A percentile compares a stretch with the other conserved stretches of the same genome.
Conservation (phyloP, 176 grass and related monocot genomes). For the Alloteropsis semialata region DNA sequence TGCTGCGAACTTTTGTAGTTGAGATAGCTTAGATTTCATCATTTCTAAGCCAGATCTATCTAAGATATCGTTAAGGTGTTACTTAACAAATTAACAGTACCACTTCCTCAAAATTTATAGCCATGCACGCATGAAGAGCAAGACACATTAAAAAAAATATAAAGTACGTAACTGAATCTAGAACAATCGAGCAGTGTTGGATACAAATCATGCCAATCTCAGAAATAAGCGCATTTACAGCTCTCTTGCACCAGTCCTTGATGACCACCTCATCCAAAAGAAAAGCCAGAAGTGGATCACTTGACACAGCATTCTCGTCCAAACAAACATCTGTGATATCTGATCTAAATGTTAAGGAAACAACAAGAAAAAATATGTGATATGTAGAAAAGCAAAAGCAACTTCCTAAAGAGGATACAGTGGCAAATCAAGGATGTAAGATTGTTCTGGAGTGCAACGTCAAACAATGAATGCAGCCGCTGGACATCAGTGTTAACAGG, state of each 20-base stretch:
- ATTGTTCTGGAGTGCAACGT: conserved; percentile 91
- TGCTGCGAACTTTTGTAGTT: conserved; percentile 69
- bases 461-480: conserved; percentile 79
- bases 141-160: neutral
- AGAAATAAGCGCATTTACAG: conserved; percentile 48
- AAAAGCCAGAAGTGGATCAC: conserved; percentile 95
- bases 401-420: conserved; percentile 69
- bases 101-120: neutral
- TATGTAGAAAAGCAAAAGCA: conserved; percentile 22
- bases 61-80: conserved; percentile 51
- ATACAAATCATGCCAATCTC: conserved; percentile 76
- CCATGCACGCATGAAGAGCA: neutral
- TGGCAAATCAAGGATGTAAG: conserved; percentile 87
- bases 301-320: conserved; percentile 95
- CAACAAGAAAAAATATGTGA: neutral
- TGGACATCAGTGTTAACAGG: conserved; percentile 64
- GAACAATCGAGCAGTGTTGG: conserved; percentile 41
- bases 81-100: neutral
- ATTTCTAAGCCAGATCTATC: conserved; percentile 49
- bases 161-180: conserved; percentile 5
- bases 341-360: conserved; percentile 73
- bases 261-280: conserved; percentile 98
- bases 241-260: conserved; percentile 94
- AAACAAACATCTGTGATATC: conserved; percentile 96
- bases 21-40: conserved; percentile 56